Evolutionary conservation across 495 filamentous ascomycete genomes (phyloP), one percentile per base, ranked within the genome.

Genomic region (Pyrenopolyporus hunteri): DNA sequence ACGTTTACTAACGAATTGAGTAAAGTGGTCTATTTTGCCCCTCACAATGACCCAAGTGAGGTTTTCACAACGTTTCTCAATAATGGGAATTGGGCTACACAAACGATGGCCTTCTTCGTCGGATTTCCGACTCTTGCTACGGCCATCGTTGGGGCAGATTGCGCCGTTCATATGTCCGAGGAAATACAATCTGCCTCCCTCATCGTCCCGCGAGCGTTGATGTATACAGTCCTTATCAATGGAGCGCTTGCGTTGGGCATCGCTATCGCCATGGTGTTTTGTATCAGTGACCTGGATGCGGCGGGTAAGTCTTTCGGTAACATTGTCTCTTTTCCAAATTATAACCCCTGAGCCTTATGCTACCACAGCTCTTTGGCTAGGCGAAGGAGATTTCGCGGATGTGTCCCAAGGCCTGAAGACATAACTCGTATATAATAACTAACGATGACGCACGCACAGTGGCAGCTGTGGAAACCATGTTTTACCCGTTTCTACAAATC

Each of bases 401-500:
- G n/a, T n/a, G n/a, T n/a, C n/a, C n/a, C n/a, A n/a, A n/a, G n/a
- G n/a, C n/a, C n/a, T n/a, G n/a, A n/a, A n/a, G n/a, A n/a, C n/a
- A n/a, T n/a, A n/a, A n/a, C n/a, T n/a, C n/a, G n/a, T n/a, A n/a
- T 31, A 5, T 14, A 46, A 29, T 20, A 6, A n/a, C 43, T 46
- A 3, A 46, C 26, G 26, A 14, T 46, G 17, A 46, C 28, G 1
- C 10, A 5, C 23, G 39, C 10, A 11, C 8, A 1, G 58, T 83
- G 69, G 77, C 2, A 4, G 50, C 66, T 4, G 44, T 42, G 0
- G 40, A 58, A n/a, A 69, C 61, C 10, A 58, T 65, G 57, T 65
- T 55, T 33, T 85, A 73, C 51, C 79, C 82, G 0, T 83, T 80
- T 54, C 82, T 86, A 46, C 59, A 78, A 13, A 74, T 85, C 13